A percentile compares a stretch with the other conserved stretches of the same genome.
These are phyloP conservation scores for Solanum medicagineum DNA, from an alignment of 257 asterid species.

Conservation along the genomic window DNA sequence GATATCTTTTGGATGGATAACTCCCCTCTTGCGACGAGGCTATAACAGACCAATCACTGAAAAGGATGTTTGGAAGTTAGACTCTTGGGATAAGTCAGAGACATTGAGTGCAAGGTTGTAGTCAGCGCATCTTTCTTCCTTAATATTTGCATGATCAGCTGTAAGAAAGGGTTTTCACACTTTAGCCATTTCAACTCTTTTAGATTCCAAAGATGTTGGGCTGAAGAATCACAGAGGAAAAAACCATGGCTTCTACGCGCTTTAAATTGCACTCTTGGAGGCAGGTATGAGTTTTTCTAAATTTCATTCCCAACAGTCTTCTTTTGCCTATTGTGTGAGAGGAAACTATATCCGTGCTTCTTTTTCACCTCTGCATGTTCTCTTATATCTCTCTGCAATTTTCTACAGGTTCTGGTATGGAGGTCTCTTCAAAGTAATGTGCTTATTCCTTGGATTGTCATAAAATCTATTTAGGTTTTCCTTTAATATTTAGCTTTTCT, in stretches of 20 bases:
- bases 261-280: slow-evolving; percentile 64
- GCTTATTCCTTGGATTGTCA: neutral
- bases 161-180: neutral
- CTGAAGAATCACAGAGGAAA: slow-evolving; percentile 46
- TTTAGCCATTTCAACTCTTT: neutral
- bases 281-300: slow-evolving; percentile 27
- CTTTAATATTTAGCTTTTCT: neutral
- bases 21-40: slow-evolving; percentile 79
- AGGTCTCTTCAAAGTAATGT: slow-evolving; percentile 74
- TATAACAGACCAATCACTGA: slow-evolving; percentile 62
- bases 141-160: neutral
- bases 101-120: slow-evolving; percentile 22
- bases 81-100: slow-evolving; percentile 76
- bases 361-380: neutral
- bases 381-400: neutral
- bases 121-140: neutral
- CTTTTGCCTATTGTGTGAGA: neutral
- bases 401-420: slow-evolving; percentile 81
- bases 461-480: neutral
- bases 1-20: slow-evolving; percentile 74
- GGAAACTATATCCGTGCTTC: neutral
- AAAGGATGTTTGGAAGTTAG: slow-evolving; percentile 82
- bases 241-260: slow-evolving; percentile 86
- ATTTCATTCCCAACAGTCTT: neutral
- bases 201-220: slow-evolving; percentile 76